These are phyloP conservation scores for Salicornia ramosissima DNA, from an alignment of 148 eudicot genomes.

Conservation along the genomic window DNA sequence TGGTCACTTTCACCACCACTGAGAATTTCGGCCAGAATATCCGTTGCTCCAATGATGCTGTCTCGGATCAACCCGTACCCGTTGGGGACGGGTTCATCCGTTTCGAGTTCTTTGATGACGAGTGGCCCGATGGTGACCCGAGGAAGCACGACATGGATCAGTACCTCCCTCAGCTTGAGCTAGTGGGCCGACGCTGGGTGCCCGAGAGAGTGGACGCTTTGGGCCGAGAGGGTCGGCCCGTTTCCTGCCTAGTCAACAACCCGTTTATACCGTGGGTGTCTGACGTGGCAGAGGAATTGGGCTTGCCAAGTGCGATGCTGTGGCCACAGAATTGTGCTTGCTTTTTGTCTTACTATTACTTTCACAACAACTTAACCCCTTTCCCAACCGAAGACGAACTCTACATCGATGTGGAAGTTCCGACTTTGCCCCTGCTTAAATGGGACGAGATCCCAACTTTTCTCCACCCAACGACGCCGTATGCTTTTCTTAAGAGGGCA, in stretches of 20 bases:
- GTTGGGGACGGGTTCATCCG: conserved; percentile 61
- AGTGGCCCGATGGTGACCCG: conserved; percentile 35
- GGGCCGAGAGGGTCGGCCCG: conserved; percentile 47
- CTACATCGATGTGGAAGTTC: conserved; percentile 47
- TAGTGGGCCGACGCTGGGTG: conserved; percentile 40
- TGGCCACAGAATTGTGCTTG: conserved; percentile 82
- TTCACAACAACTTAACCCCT: conserved; percentile 33
- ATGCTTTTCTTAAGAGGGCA: conserved; percentile 44
- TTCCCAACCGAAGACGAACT: conserved; percentile 56
- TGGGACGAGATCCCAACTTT: conserved; percentile 75
- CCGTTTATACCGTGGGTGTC: conserved; percentile 84
- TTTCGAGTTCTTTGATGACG: conserved; percentile 70
- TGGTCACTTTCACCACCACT: conserved; percentile 42
- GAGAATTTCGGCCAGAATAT: conserved; percentile 38
- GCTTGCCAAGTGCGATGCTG: conserved; percentile 57
- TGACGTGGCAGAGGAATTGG: conserved; percentile 59
- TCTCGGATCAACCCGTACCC: conserved; percentile 30
- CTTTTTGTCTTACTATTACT: conserved; percentile 56
- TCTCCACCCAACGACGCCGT: conserved; percentile 60
- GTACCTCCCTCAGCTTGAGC: conserved; percentile 46
- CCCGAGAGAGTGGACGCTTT: conserved; percentile 42
- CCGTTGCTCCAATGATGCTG: conserved; percentile 33
- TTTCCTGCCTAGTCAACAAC: conserved; percentile 68
- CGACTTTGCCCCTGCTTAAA: conserved; percentile 47
- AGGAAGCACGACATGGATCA: conserved; percentile 37